Percentiles rank a stretch among this genome's conserved stretches.
phyloP scores from a whole-genome alignment of 2,329 filamentous ascomycete species.

The Sporothrix brunneoviolacea region DNA sequence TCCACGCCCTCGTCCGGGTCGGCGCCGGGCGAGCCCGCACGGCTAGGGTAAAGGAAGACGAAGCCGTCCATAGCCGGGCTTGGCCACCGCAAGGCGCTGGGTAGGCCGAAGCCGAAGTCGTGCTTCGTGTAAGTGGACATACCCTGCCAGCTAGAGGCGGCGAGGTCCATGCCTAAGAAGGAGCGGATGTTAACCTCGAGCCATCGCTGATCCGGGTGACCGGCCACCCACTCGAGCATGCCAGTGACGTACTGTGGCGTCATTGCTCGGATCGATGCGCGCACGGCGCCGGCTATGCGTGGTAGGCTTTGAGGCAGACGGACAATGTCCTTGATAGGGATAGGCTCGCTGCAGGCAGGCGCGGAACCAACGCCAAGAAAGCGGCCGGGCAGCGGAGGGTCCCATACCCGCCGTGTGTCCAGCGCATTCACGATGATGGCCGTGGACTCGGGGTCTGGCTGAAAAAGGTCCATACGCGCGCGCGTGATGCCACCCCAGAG shows the following conservation, averaged over 20 bases:
- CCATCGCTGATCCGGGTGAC: conserved; percentile 20
- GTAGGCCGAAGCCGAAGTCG: conserved; percentile 27
- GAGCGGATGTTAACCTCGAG: conserved; percentile 20
- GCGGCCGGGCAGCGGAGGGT: conserved; percentile 21
- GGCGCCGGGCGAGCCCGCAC: neutral
- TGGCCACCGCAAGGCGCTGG: conserved; percentile 12
- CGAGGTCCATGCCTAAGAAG: conserved; percentile 24
- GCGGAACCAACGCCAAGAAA: conserved; percentile 22
- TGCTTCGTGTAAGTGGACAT: conserved; percentile 17
- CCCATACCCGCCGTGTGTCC: conserved; percentile 19
- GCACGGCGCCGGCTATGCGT: conserved; percentile 19
- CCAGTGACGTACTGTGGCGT: conserved; percentile 19
- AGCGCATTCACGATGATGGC: conserved; percentile 21
- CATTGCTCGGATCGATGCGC: conserved; percentile 20
- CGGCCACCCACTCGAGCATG: conserved; percentile 22
- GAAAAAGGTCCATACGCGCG: conserved; percentile 29
- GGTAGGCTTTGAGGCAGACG: conserved; percentile 15
- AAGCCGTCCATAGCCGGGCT: conserved; percentile 11
- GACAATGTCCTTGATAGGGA: neutral
- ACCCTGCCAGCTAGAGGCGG: conserved; percentile 22
- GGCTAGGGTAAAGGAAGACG: conserved; percentile 12
- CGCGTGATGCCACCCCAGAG: conserved; percentile 34
- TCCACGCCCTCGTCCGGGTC: conserved; percentile 11
- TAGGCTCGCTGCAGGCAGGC: conserved; percentile 4
- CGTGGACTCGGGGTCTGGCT: conserved; percentile 12